Evolutionary conservation across 2,329 filamentous ascomycete species (phyloP).

Genomic region (Trichoderma breve): DNA sequence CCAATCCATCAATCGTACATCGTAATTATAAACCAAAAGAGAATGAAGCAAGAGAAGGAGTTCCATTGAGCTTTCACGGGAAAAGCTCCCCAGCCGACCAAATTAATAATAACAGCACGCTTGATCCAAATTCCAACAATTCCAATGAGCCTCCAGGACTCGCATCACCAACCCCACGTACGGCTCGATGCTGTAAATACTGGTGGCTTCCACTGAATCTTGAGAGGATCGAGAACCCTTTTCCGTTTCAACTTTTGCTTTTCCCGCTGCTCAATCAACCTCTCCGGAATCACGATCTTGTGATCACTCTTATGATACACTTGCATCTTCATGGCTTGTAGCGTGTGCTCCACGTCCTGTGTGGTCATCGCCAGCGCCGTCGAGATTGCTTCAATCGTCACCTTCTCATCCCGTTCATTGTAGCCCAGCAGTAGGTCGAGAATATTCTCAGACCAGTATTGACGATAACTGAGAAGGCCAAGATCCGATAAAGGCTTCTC

Average conservation of each 20-base stretch:
- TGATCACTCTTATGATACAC: conserved; percentile 95
- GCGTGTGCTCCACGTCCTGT: conserved; percentile 89
- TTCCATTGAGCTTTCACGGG: background rate
- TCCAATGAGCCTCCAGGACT: background rate
- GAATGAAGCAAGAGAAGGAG: background rate
- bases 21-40: background rate
- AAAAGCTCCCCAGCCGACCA: background rate
- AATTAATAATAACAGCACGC: background rate
- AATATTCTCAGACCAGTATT: conserved; percentile 96
- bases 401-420: conserved; percentile 65
- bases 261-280: conserved; percentile 73
- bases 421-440: conserved; percentile 78
- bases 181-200: conserved; percentile 86
- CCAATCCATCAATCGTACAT: background rate
- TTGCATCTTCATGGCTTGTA: conserved; percentile 93
- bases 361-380: conserved; percentile 88
- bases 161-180: conserved; percentile 86
- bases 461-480: conserved; percentile 87
- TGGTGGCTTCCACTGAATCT: conserved; percentile 92
- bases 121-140: background rate
- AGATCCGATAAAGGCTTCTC: conserved; percentile 96
- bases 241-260: conserved; percentile 78
- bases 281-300: conserved; percentile 88
- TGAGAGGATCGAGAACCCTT: conserved; percentile 71
- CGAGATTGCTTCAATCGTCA: conserved; percentile 84